Evolutionary conservation across 139 green algal species (phyloP).

Genomic region (Chlamydomonas sp.): DNA sequence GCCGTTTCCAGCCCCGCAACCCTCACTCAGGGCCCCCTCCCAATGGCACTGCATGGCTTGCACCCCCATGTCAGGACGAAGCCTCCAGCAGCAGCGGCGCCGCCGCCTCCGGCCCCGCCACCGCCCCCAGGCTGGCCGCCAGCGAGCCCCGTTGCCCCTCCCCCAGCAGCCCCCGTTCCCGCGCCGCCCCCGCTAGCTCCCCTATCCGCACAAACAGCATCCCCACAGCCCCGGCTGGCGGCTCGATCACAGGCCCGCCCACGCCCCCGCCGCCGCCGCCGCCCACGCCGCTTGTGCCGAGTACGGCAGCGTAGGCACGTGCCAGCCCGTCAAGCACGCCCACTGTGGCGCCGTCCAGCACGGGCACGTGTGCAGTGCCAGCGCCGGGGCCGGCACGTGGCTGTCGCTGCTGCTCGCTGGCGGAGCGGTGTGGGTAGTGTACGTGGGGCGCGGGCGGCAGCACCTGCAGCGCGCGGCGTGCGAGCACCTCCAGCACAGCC

Average conservation of each 20-base stretch:
- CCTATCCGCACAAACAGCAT: neutral
- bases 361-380: neutral
- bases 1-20: too few relatives aligned
- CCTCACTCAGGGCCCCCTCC: too few relatives aligned
- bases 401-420: neutral
- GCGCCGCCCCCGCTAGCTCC: constrained; percentile 17
- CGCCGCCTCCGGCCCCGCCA: neutral
- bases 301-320: neutral
- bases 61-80: too few relatives aligned
- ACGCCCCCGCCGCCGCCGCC: neutral
- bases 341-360: neutral
- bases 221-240: neutral
- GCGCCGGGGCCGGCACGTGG: constrained; percentile 7
- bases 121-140: neutral
- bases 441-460: neutral
- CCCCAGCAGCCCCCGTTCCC: constrained; percentile 8
- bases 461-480: neutral
- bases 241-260: neutral
- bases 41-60: too few relatives aligned
- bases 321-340: constrained; percentile 8
- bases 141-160: constrained; percentile 10
- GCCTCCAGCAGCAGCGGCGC: neutral
- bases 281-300: neutral
- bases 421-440: neutral
- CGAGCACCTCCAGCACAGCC: neutral